phyloP scores from a whole-genome alignment of 805 yeast species.

The Hermanozyma aechmeae region DNA sequence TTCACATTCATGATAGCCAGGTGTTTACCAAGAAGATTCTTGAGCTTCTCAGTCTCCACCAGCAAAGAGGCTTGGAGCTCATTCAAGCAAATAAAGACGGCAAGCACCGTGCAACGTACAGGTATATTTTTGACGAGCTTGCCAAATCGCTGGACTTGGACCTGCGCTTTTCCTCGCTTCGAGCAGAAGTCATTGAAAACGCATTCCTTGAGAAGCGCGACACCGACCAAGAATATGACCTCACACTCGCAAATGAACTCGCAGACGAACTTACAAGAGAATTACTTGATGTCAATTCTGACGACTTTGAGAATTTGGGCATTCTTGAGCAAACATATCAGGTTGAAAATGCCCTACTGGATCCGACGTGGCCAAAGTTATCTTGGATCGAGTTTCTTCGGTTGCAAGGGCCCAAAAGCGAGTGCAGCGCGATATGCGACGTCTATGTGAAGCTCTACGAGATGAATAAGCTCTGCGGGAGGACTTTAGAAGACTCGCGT shows the following conservation, averaged over 20 bases:
- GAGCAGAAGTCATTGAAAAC: slow-evolving; percentile 27
- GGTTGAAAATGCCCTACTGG: slow-evolving; percentile 19
- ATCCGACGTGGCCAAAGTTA: slow-evolving; percentile 26
- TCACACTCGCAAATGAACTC: slow-evolving; percentile 13
- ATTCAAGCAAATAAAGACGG: slow-evolving; percentile 19
- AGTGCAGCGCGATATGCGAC: slow-evolving; percentile 16
- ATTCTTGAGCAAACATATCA: slow-evolving; percentile 19
- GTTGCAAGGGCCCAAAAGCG: slow-evolving; percentile 15
- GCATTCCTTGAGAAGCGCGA: slow-evolving; percentile 12
- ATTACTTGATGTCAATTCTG: slow-evolving; percentile 4
- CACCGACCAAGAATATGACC: slow-evolving; percentile 2
- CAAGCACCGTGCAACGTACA: slow-evolving; percentile 17
- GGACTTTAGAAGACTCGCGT: too few species aligned
- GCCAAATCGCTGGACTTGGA: slow-evolving; percentile 12
- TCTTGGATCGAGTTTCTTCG: slow-evolving; percentile 29
- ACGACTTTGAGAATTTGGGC: slow-evolving; percentile 12
- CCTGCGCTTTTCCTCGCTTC: slow-evolving; percentile 17
- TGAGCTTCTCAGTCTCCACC: slow-evolving; percentile 20
- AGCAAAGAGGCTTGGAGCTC: slow-evolving; percentile 20
- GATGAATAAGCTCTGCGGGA: too few species aligned
- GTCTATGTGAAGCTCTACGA: slow-evolving; percentile 27
- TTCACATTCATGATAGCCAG: slow-evolving; percentile 11
- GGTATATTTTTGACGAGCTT: slow-evolving; percentile 21
- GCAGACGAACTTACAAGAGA: slow-evolving; percentile 12
- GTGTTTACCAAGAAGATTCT: slow-evolving; percentile 22